Conservation (phyloP, 441 rosid genomes). For the Gossypium gossypioides region DNA sequence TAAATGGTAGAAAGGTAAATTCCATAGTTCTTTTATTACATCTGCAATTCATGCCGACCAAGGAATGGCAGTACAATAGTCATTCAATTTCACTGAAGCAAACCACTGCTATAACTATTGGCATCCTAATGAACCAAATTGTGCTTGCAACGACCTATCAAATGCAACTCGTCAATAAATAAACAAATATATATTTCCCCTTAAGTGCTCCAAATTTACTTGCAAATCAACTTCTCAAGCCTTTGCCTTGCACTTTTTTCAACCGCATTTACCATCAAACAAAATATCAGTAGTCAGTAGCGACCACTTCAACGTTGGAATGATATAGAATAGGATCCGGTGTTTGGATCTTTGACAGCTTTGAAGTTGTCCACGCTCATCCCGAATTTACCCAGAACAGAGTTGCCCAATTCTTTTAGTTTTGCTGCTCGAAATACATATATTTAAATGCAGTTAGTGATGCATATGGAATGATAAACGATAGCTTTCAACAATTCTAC, state of each 20-base stretch:
- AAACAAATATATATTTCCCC: too few species aligned
- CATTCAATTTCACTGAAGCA: too few species aligned
- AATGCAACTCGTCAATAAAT: too few species aligned
- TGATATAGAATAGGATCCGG: slow-evolving; percentile 60
- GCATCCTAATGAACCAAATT: too few species aligned
- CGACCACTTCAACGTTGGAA: not conserved
- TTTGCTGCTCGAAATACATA: slow-evolving; percentile 40
- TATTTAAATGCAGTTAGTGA: not conserved
- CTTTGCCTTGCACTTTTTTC: not conserved
- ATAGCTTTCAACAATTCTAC: not conserved
- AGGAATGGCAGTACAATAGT: too few species aligned
- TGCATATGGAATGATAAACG: not conserved
- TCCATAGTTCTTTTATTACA: too few species aligned
- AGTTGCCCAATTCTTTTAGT: slow-evolving; percentile 83
- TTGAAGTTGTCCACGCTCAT: slow-evolving; percentile 90
- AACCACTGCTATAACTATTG: too few species aligned
- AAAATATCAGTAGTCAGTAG: not conserved
- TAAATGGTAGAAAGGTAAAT: too few species aligned
- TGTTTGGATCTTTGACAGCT: slow-evolving; percentile 86
- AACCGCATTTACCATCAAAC: not conserved
- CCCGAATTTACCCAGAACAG: slow-evolving; percentile 74
- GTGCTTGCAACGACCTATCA: too few species aligned
- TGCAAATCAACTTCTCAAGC: not conserved
- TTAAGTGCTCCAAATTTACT: too few species aligned
- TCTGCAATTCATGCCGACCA: too few species aligned